A percentile compares a stretch with the other conserved stretches of the same genome.
phyloP scores from a whole-genome alignment of 2,329 filamentous ascomycete genomes.

The Orbilia oligospora region DNA sequence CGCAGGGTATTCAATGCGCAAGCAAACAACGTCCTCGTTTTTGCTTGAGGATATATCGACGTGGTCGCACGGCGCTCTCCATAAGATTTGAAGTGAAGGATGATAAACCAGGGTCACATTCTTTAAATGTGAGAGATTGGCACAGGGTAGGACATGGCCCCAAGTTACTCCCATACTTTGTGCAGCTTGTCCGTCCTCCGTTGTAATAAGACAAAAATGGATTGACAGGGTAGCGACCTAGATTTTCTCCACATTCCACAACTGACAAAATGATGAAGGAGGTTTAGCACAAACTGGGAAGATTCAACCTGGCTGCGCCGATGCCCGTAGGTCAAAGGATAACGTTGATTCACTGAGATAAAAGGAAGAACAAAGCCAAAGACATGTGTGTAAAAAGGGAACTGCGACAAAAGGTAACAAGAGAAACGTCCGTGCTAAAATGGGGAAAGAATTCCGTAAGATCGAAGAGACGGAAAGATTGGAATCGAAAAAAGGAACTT shows the following conservation, averaged over 20 bases:
- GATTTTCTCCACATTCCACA: constrained; percentile 58
- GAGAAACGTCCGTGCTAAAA: constrained; percentile 31
- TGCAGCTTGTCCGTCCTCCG: constrained; percentile 36
- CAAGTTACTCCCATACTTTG: constrained; percentile 33
- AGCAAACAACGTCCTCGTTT: constrained; percentile 27
- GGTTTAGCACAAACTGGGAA: constrained; percentile 17
- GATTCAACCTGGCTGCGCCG: constrained; percentile 41
- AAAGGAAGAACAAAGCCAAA: constrained; percentile 24
- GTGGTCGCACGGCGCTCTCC: constrained; percentile 20
- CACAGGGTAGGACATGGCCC: constrained; percentile 54
- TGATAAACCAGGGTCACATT: constrained; percentile 53
- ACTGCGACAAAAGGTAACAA: constrained; percentile 21
- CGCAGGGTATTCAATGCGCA: constrained; percentile 28
- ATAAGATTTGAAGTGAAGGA: constrained; percentile 30
- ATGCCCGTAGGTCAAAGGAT: constrained; percentile 32
- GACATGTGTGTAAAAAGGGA: neutral
- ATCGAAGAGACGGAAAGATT: neutral
- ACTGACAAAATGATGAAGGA: constrained; percentile 56
- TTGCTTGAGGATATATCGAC: constrained; percentile 21
- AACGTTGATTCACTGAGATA: constrained; percentile 41
- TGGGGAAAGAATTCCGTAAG: constrained; percentile 37
- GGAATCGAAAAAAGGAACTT: constrained; percentile 4
- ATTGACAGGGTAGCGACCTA: constrained; percentile 53
- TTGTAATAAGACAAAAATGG: constrained; percentile 55
- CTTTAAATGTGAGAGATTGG: constrained; percentile 54